Conservation (phyloP, 177 flowering plant genomes). For the Vitis hybrid region DNA sequence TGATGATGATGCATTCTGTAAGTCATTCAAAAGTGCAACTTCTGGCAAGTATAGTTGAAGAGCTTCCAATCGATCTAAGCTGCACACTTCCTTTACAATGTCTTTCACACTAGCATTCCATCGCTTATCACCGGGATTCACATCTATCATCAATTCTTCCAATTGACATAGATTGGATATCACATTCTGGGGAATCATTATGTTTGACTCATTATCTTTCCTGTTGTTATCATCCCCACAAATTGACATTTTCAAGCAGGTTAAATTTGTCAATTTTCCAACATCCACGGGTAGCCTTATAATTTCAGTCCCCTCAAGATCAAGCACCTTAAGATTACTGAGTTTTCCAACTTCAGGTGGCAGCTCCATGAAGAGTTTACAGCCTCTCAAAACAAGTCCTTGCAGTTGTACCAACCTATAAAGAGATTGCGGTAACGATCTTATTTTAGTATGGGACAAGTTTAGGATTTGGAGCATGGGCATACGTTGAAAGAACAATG, state of each 20-base stretch:
- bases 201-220: no score
- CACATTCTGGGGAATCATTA: background rate
- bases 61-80: no score
- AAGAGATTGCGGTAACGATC: no score
- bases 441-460: no score
- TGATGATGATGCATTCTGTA: no score
- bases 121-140: background rate
- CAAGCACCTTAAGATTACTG: background rate
- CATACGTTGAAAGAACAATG: no score
- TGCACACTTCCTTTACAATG: background rate
- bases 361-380: background rate
- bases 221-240: no score
- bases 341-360: background rate
- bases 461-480: no score
- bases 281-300: background rate
- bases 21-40: no score
- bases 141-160: conserved; percentile 7
- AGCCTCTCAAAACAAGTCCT: background rate
- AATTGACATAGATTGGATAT: background rate
- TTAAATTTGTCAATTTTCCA: background rate
- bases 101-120: background rate
- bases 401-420: no score
- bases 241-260: conserved; percentile 1
- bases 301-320: conserved; percentile 13
- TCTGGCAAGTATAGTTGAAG: no score